Percentiles rank a stretch among this genome's conserved stretches.
Conservation (phyloP, 306 rosid genomes). For the Myrica gale region DNA sequence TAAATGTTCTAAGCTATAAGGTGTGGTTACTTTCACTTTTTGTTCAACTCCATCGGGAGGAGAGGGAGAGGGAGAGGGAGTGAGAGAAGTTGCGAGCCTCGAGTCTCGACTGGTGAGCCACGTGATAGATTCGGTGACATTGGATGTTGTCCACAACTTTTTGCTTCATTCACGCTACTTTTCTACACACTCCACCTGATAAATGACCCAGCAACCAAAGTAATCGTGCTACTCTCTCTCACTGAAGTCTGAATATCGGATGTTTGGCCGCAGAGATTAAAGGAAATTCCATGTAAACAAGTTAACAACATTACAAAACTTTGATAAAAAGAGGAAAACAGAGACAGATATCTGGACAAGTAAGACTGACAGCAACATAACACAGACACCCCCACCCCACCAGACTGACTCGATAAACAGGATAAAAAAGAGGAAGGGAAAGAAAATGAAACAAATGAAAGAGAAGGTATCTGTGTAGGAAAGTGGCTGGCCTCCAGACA, state of each 20-base stretch:
- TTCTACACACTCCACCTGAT: conserved; percentile 38
- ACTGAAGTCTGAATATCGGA: background rate
- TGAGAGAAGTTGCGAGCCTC: conserved; percentile 5
- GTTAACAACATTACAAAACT: background rate
- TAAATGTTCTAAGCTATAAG: conserved; percentile 23
- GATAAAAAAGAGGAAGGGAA: background rate
- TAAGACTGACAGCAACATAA: conserved; percentile 37
- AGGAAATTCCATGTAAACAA: background rate
- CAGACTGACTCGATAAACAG: conserved; percentile 19
- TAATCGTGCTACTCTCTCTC: background rate
- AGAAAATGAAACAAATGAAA: conserved; percentile 2
- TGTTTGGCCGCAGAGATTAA: background rate
- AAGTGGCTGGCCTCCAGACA: conserved; percentile 33
- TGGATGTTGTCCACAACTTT: conserved; percentile 54
- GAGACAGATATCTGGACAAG: conserved; percentile 14
- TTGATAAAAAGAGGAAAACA: background rate
- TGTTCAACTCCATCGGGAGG: conserved; percentile 35
- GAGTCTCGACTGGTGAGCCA: conserved; percentile 46
- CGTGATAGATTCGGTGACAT: conserved; percentile 63
- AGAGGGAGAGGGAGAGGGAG: conserved; percentile 34
- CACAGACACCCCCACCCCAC: conserved; percentile 35
- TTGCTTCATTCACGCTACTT: conserved; percentile 48
- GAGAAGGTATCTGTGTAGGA: conserved; percentile 8
- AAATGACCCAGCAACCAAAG: conserved; percentile 34
- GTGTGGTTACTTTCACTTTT: conserved; percentile 54